Conservation (phyloP, 768 basidiomycete genomes). For the Suillus brevipes region DNA sequence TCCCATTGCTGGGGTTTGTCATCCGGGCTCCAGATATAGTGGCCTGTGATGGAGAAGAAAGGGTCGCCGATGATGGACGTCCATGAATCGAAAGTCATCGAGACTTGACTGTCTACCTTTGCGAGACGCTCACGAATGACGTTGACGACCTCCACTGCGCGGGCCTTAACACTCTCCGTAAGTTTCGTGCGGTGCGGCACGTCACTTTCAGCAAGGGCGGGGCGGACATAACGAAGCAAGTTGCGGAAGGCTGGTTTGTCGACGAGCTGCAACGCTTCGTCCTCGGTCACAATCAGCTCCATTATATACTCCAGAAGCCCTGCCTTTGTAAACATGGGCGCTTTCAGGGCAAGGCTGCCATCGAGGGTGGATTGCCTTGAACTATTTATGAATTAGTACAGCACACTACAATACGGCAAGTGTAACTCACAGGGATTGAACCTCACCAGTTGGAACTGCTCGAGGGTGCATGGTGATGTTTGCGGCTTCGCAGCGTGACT, state of each 20-base stretch:
- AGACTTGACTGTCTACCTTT: background rate
- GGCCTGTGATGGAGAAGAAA: background rate
- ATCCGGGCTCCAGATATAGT: background rate
- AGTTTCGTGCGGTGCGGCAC: background rate
- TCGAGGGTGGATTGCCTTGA: conserved; percentile 1
- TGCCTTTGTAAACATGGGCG: background rate
- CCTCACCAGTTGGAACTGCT: background rate
- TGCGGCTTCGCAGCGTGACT: background rate
- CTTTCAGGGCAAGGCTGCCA: background rate
- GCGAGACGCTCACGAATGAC: background rate
- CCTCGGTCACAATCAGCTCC: background rate
- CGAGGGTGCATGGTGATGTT: background rate
- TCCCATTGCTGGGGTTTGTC: background rate
- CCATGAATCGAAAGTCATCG: background rate
- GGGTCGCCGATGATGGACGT: background rate
- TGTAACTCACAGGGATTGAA: background rate
- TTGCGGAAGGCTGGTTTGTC: background rate
- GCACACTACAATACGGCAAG: background rate
- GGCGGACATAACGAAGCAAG: background rate
- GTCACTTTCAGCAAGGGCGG: background rate
- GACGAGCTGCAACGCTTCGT: background rate
- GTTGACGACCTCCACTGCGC: background rate
- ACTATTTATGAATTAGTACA: background rate
- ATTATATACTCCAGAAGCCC: background rate
- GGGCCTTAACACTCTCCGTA: background rate